These are phyloP conservation scores for Backusella mclennaniae DNA, from an alignment of 192 early-diverging fungal genomes.

Conservation along the genomic window DNA sequence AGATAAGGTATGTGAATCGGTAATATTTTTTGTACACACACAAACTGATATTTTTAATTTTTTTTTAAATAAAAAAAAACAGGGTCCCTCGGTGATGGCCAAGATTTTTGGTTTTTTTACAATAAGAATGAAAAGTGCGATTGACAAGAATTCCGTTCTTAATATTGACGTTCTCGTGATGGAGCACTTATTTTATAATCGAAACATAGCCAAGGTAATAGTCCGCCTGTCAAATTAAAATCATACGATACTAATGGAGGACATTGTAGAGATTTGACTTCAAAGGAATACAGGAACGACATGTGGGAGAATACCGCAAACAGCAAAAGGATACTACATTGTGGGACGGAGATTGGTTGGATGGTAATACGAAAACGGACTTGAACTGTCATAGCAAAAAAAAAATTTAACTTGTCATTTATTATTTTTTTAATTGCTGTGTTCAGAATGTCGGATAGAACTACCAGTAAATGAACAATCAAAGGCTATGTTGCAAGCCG, in stretches of 20 bases:
- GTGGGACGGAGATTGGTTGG: conserved; percentile 74
- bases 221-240: conserved; percentile 46
- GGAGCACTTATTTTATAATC: conserved; percentile 90
- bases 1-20: conserved; percentile 30
- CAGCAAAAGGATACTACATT: conserved; percentile 43
- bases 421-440: not conserved
- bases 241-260: not conserved
- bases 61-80: not conserved
- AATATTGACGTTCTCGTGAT: conserved; percentile 91
- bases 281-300: conserved; percentile 73
- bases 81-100: conserved; percentile 71
- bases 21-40: not conserved
- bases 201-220: conserved; percentile 61
- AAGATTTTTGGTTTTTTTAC: conserved; percentile 92
- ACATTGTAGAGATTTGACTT: conserved; percentile 67
- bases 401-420: not conserved
- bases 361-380: conserved; percentile 40
- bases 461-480: conserved; percentile 86
- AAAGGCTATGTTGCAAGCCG: conserved; percentile 74
- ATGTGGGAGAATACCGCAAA: conserved; percentile 39
- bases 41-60: not conserved
- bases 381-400: not conserved
- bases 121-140: conserved; percentile 74
- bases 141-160: conserved; percentile 59
- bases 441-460: conserved; percentile 42